Conservation (phyloP, 2,329 filamentous ascomycete genomes). For the Arthrobotrys sinensis region DNA sequence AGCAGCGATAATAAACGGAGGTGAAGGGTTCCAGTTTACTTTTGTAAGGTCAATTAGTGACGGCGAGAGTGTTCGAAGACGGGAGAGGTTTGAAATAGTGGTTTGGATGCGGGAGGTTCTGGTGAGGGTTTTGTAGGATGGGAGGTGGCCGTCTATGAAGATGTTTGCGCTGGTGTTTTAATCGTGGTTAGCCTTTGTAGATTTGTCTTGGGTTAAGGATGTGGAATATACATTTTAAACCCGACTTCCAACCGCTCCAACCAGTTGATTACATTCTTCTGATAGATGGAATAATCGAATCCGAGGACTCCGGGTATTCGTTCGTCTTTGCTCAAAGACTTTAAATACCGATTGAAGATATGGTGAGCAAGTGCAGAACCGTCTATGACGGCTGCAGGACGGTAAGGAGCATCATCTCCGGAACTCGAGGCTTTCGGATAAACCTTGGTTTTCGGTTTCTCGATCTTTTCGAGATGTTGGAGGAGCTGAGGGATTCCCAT, state of each 20-base stretch:
- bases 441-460: constrained; percentile 24
- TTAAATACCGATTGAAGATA: constrained; percentile 38
- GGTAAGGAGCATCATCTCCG: not conserved
- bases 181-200: not conserved
- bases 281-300: constrained; percentile 38
- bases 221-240: constrained; percentile 40
- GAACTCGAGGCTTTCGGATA: constrained; percentile 3
- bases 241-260: constrained; percentile 26
- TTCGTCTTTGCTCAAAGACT: constrained; percentile 28
- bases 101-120: constrained; percentile 44
- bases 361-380: constrained; percentile 50
- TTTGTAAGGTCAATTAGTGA: constrained; percentile 33
- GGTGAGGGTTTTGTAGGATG: constrained; percentile 45
- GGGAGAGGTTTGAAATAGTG: constrained; percentile 15
- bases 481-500: constrained; percentile 60
- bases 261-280: constrained; percentile 33
- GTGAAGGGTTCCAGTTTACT: constrained; percentile 36
- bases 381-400: constrained; percentile 47
- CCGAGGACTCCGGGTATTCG: constrained; percentile 1
- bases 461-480: constrained; percentile 29
- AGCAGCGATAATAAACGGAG: constrained; percentile 47
- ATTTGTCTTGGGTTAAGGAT: not conserved
- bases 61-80: constrained; percentile 28
- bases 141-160: constrained; percentile 40
- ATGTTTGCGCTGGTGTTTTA: constrained; percentile 22